Evolutionary conservation across 352 stramenopile genomes (phyloP), one percentile per base, ranked within the genome.

Genomic region (Phytophthora quininea): DNA sequence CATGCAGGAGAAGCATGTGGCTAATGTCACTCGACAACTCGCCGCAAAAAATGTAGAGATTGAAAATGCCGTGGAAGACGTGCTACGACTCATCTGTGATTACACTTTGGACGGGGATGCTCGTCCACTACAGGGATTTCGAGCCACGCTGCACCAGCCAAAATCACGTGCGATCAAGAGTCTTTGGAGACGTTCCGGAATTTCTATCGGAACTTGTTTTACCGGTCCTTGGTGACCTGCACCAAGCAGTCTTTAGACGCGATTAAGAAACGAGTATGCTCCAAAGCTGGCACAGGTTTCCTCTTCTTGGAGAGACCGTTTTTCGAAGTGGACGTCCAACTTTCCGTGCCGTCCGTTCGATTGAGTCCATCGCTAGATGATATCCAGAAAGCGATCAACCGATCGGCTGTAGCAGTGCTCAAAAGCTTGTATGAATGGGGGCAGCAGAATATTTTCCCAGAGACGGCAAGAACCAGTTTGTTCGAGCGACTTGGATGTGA

Each of bases 401-500:
- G 84, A 0, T 89, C 83, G 0, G 88, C 89, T 29, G 82, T 93
- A 0, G 88, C 86, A 1, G 88, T 96, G 0, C n/a, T n/a, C n/a
- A 96, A 96, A 55, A 82, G 73, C 30, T 55, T 96, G 0, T 90
- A 83, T 47, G 83, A 92, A 48, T 96, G 89, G 89, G 88, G 88
- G 3, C 86, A 93, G 42, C 82, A 90, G 58, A 72, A 82, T 40
- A 55, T 93, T 1, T 71, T 76, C 7, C 79, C 82, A 1, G 87
- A 93, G 57, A 72, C 56, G 15, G 40, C 56, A 12, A 73, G 82
- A 11, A 79, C 80, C 10, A 85, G 75, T 59, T 75, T 96, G 30
- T 97, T 97, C 40, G 86, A 96, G 35, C 86, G 88, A 19, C 75
- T 97, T 8, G 89, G 88, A 2, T 92, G 86, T 31, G 90, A 97